Base-by-base conservation (phyloP, 352 stramenopile genomes). In the Pythium utonaiense region DNA sequence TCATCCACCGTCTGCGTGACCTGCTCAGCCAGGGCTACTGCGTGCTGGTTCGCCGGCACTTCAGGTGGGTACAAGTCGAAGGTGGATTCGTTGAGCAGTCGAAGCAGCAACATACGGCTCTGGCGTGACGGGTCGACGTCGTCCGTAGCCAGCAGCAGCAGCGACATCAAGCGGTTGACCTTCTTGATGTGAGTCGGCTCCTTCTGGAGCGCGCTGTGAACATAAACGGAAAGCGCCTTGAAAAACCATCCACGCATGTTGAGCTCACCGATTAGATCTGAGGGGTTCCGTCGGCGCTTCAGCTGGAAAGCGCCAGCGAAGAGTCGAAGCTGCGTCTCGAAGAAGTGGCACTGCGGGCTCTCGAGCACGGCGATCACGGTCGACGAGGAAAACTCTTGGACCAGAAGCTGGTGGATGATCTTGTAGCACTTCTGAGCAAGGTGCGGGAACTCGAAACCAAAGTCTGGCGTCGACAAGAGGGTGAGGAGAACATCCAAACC, bases 231-330 rank as follows among this genome's bases (percentile, higher is more conserved):
- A 1, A 93, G 65, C 3, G 73, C 78, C 61, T 95, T 91, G 57
- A 91, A 88, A 42, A 93, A 89, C 85, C 85, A 95, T 9, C 81
- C 83, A 17, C 82, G 82, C 79, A 91, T 89, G 52, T 89, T 86
- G 10, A 95, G 57, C 33, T 87, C 74, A 13, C 57, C 53, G 16
- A 66, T 64, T 17, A 57, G 10, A 3, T 66, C 57, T 1, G 52
- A 17, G 1, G n/a, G 44, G 21, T 57, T 52, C 12, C 53, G 30
- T 22, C 63, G 63, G 47, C 53, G 51, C 63, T 59, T 62, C 0
- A 70, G 51, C 3, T 70, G 50, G 52, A 48, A 70, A 1, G 47
- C 51, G 1, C 42, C 22, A 1, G 48, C 54, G 27, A 91, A 91
- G 13, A 89, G 69, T 55, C 84, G 62, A 9, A 89, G 67, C 50